A percentile compares a stretch with the other conserved stretches of the same genome.
Evolutionary conservation across 208 protist species (phyloP).

Genomic region (Leishmania aethiopica): DNA sequence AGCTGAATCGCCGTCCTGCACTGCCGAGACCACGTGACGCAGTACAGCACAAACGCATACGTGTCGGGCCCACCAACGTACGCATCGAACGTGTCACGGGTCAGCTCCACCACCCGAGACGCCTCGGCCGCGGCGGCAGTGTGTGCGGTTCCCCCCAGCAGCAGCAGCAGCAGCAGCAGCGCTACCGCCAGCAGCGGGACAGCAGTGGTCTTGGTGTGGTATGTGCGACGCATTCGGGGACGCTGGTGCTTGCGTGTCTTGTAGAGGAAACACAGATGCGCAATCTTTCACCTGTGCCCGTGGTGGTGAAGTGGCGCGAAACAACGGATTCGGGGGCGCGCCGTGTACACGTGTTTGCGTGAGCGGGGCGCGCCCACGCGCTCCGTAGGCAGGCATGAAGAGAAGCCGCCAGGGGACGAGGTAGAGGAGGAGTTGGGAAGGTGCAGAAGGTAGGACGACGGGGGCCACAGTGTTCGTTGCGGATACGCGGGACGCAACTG

Average conservation of each 20-base stretch:
- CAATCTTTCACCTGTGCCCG: not conserved
- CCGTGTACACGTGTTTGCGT: not conserved
- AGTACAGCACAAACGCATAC: conserved; percentile 81
- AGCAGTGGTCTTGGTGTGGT: not conserved
- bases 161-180: not conserved
- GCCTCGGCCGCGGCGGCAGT: conserved; percentile 9
- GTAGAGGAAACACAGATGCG: not conserved
- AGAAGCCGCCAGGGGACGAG: not conserved
- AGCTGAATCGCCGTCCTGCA: conserved; percentile 36
- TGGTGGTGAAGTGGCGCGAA: not conserved
- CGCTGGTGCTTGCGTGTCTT: not conserved
- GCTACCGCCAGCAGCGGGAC: not conserved
- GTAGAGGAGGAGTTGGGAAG: not conserved
- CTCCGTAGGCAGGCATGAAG: not conserved
- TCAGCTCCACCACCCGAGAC: conserved; percentile 66
- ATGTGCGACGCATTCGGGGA: not conserved
- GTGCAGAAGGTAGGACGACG: not conserved
- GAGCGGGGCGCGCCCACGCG: not conserved
- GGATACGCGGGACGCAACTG: not conserved
- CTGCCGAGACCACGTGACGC: conserved; percentile 59
- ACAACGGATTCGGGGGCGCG: not conserved
- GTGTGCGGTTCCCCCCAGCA: conserved; percentile 1
- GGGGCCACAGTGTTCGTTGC: not conserved
- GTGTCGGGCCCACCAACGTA: conserved; percentile 53
- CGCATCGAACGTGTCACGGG: conserved; percentile 59